Conservation (phyloP, 352 stramenopile species). For the Hyaloperonospora arabidopsidis region DNA sequence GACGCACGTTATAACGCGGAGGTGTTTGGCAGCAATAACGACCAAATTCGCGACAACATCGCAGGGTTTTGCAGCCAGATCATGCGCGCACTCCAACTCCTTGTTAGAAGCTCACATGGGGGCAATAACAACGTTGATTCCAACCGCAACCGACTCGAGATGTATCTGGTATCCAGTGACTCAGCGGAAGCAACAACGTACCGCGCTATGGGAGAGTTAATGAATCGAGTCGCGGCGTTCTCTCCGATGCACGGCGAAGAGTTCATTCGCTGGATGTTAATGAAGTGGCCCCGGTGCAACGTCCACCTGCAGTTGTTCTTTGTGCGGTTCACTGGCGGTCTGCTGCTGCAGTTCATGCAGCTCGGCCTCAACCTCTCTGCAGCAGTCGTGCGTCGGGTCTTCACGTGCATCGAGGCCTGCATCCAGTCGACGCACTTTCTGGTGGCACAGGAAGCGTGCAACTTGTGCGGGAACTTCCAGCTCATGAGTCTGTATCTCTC, state of each 20-base stretch:
- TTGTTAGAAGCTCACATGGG: slow-evolving; percentile 49
- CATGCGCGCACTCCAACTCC: slow-evolving; percentile 40
- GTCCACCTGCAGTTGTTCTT: slow-evolving; percentile 74
- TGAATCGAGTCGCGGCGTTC: slow-evolving; percentile 52
- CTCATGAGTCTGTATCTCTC: slow-evolving; percentile 68
- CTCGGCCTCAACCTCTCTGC: slow-evolving; percentile 42
- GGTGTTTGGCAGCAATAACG: slow-evolving; percentile 29
- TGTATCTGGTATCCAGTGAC: slow-evolving; percentile 51
- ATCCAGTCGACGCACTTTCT: slow-evolving; percentile 69
- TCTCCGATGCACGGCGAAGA: slow-evolving; percentile 55
- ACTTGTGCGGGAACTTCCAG: slow-evolving; percentile 50
- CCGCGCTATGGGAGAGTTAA: slow-evolving; percentile 45
- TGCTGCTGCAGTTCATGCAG: slow-evolving; percentile 57
- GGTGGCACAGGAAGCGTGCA: slow-evolving; percentile 62
- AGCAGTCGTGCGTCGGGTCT: slow-evolving; percentile 41
- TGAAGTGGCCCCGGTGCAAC: slow-evolving; percentile 65
- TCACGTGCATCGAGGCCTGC: slow-evolving; percentile 40
- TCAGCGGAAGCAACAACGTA: slow-evolving; percentile 62
- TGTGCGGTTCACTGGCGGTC: slow-evolving; percentile 49
- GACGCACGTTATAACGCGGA: slow-evolving; percentile 33
- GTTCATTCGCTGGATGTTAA: slow-evolving; percentile 59
- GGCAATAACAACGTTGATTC: slow-evolving; percentile 29
- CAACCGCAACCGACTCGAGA: slow-evolving; percentile 58
- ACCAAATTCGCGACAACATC: slow-evolving; percentile 34
- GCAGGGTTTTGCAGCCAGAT: slow-evolving; percentile 36